A percentile compares a stretch with the other conserved stretches of the same genome.
Conservation (phyloP, 2,329 filamentous ascomycete genomes). For the Drechslerella stenobrocha region DNA sequence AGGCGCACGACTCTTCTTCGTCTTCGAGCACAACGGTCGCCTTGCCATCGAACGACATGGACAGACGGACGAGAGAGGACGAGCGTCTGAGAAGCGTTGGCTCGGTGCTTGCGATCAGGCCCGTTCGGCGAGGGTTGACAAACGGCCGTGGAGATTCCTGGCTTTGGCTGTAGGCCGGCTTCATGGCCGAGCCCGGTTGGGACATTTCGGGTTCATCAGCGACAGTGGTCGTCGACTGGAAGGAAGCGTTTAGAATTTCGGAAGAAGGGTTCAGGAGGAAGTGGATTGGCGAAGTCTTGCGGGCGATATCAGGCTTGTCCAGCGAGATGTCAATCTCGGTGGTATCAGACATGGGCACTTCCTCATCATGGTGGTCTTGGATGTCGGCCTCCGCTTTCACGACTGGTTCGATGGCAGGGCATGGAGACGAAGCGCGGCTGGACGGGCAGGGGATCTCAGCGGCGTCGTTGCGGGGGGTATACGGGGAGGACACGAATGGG, state of each 20-base stretch:
- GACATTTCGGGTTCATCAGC: constrained; percentile 38
- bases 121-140: constrained; percentile 40
- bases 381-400: constrained; percentile 22
- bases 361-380: neutral
- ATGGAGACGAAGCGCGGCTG: constrained; percentile 44
- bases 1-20: constrained; percentile 13
- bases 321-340: constrained; percentile 35
- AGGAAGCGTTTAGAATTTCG: constrained; percentile 30
- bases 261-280: constrained; percentile 32
- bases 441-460: constrained; percentile 36
- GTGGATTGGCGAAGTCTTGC: constrained; percentile 44
- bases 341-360: constrained; percentile 24
- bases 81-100: constrained; percentile 50
- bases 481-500: constrained; percentile 41
- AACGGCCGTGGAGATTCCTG: constrained; percentile 21
- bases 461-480: constrained; percentile 37
- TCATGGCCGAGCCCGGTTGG: constrained; percentile 18
- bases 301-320: constrained; percentile 15
- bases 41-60: constrained; percentile 52
- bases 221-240: constrained; percentile 37
- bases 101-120: constrained; percentile 21
- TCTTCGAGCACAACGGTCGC: constrained; percentile 52
- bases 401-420: constrained; percentile 14
- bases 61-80: constrained; percentile 51
- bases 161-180: constrained; percentile 34